phyloP scores from a whole-genome alignment of 495 filamentous ascomycete species.

The Xylaria intraflava region DNA sequence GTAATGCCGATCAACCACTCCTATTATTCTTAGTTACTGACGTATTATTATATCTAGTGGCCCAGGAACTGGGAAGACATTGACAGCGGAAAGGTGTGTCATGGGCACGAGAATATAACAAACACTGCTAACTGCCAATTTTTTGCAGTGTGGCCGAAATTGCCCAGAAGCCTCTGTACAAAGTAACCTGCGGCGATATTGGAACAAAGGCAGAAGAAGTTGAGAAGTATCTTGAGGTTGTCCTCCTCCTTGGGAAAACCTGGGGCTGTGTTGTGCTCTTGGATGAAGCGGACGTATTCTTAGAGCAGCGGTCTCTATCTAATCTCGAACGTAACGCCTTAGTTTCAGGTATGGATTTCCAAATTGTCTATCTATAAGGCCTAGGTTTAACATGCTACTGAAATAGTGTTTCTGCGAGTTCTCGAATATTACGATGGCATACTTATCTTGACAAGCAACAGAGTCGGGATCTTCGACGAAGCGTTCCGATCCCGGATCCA shows the following conservation, averaged over 20 bases:
- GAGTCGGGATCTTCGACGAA: slow-evolving; percentile 23
- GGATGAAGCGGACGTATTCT: slow-evolving; percentile 27
- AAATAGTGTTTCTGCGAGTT: slow-evolving; percentile 38
- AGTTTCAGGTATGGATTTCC: slow-evolving; percentile 34
- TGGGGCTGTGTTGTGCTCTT: slow-evolving; percentile 28
- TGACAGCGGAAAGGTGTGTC: slow-evolving; percentile 34
- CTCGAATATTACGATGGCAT: slow-evolving; percentile 49
- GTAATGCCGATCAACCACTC: neutral
- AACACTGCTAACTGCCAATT: neutral
- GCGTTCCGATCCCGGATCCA: slow-evolving; percentile 39
- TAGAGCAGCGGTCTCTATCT: slow-evolving; percentile 33
- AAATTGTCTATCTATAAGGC: neutral
- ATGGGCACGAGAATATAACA: neutral
- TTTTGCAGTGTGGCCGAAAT: slow-evolving; percentile 31
- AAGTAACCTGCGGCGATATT: slow-evolving; percentile 42
- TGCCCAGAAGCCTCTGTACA: slow-evolving; percentile 34
- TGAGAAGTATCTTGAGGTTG: slow-evolving; percentile 34
- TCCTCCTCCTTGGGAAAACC: slow-evolving; percentile 32
- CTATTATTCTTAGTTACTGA: neutral
- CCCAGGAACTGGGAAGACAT: slow-evolving; percentile 48
- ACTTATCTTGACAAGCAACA: slow-evolving; percentile 27
- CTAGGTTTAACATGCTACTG: neutral
- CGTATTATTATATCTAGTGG: slow-evolving; percentile 17
- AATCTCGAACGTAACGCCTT: slow-evolving; percentile 45
- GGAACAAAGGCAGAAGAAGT: slow-evolving; percentile 32